These are phyloP conservation scores for Candida gorgasii DNA, from an alignment of 805 yeast species.

Conservation along the genomic window DNA sequence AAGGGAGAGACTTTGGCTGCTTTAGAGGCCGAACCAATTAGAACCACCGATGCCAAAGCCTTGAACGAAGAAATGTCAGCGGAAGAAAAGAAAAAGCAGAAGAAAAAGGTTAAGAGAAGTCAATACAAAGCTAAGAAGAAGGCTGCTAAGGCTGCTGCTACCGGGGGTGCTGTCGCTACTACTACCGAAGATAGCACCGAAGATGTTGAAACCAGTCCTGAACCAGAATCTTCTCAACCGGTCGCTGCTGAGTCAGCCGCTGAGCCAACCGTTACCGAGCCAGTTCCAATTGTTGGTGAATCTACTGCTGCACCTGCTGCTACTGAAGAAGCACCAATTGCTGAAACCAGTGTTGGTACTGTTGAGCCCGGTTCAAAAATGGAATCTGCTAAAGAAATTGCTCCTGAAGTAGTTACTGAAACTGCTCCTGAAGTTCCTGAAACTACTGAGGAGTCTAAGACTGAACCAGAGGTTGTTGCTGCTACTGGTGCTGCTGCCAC, in stretches of 20 bases:
- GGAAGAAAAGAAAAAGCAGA: constrained; percentile 42
- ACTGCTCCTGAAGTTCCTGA: constrained; percentile 13
- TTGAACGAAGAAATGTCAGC: constrained; percentile 48
- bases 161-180: constrained; percentile 12
- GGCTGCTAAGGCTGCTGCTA: constrained; percentile 25
- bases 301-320: constrained; percentile 16
- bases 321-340: constrained; percentile 5
- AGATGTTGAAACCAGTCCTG: constrained; percentile 23
- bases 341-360: background rate
- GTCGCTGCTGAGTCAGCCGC: constrained; percentile 5
- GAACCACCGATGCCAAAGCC: constrained; percentile 48
- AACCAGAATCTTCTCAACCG: constrained; percentile 16
- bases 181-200: constrained; percentile 18
- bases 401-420: constrained; percentile 6
- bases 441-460: constrained; percentile 6
- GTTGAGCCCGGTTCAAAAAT: constrained; percentile 1
- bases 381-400: constrained; percentile 3
- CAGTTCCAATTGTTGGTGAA: constrained; percentile 13
- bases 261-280: constrained; percentile 4
- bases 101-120: constrained; percentile 46
- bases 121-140: constrained; percentile 45
- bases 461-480: constrained; percentile 14
- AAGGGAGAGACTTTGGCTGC: constrained; percentile 63
- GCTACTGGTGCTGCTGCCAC: constrained; percentile 11
- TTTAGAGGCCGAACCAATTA: constrained; percentile 58